Evolutionary conservation across 768 basidiomycete species (phyloP), one percentile per base, ranked within the genome.

Genomic region (Termitomyces sp.): DNA sequence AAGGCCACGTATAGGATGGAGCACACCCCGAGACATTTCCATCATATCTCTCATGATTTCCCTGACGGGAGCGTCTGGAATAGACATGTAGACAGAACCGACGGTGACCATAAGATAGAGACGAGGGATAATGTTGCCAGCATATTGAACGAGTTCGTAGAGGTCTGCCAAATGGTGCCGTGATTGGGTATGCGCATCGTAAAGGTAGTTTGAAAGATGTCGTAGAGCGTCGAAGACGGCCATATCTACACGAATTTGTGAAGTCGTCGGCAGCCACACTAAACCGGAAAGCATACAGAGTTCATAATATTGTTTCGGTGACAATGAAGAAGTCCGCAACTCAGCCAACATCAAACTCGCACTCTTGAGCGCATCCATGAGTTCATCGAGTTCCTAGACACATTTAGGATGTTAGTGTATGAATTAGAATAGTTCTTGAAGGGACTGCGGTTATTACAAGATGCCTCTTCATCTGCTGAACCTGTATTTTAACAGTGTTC

Each of bases 31-130:
- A 37, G 94, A 94, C 97, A 98, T 98, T 72, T 99, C 97, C 89
- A 99, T 89, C 96, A 98, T 98, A 72, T 99, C 97, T 79, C 97
- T 98, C 96, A 98, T 99, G 60, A 99, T 94, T 75, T 99, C 96
- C 78, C 94, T 97, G 55, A 98, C 87, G 4, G 96, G 96, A 10
- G 96, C 95, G 57, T 97, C 96, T 2, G 94, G 86, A 51, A 98
- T 87, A 30, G 94, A 94, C 97, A 99, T 98, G 79, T 98, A 99
- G 37, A 98, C 95, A 0, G 96, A 92, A 61, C 97, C 97, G 60
- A 99, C 96, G 40, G 97, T 98, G 65, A 98, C 97, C 97, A 99
- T 98, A 66, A 98, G 90, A 73, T 98, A 93, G 37, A 92, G 78
- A 17, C 94, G 85, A 26, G 94, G 94, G 49, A 96, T 87, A 69